Evolutionary conservation across 805 yeast genomes (phyloP), one percentile per base, ranked within the genome.

Genomic region (Peterozyma xylosa): DNA sequence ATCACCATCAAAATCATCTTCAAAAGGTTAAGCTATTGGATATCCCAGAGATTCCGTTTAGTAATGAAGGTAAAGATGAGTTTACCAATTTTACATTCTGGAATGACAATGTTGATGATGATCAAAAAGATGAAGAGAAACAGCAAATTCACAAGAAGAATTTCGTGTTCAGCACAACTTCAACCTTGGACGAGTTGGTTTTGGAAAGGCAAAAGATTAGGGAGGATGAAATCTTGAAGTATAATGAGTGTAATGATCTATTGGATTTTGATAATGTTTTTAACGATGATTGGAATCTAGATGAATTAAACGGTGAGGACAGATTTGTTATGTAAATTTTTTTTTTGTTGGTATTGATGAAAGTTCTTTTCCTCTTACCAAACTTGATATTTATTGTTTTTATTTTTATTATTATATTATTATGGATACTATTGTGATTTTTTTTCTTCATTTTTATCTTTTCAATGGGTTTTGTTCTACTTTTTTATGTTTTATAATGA

Each of bases 181-280:
- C 43, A 10, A 44, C 46, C 2, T 32, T 44, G 9, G 47, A 45
- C 21, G 47, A 45, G 33, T 41, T 45, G 37, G 33, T 45, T n/a
- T 37, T 45, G 44, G 42, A 41, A 32, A 44, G 46, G 36, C 48
- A 43, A 35, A 15, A 39, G 18, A 46, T 43, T 17, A 38, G 49
- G 21, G 51, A 48, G 18, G 36, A 36, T 10, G 51, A 48, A 27
- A 42, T 48, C 15, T 33, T 42, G 29, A 43, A 30, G 21, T 48
- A 48, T 38, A 43, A 48, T 38, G 49, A 39, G 16, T 41, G 43
- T 33, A 48, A 43, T 35, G 51, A 48, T 30, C 27, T 46, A 37
- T 13, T 48, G 14, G 45, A 46, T 11, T 48, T 48, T 30, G 43
- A 43, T 14, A 18, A 42, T 33, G 35, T 45, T 5, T 37, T 45